phyloP scores from a whole-genome alignment of 2,329 filamentous ascomycete species.

The Aspergillus floridensis region DNA sequence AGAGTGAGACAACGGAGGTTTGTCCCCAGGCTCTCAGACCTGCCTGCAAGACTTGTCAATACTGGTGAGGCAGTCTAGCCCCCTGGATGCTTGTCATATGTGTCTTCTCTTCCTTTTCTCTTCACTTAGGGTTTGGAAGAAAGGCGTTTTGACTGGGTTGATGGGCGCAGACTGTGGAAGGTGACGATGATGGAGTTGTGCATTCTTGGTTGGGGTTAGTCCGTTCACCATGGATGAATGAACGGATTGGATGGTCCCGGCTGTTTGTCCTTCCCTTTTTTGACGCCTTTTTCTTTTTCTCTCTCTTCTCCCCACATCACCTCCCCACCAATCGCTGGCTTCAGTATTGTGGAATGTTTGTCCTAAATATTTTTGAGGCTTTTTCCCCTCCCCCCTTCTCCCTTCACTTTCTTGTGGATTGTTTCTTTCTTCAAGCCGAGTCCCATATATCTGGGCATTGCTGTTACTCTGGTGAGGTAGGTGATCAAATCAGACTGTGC shows the following conservation, averaged over 20 bases:
- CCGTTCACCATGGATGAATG: background rate
- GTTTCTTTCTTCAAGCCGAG: background rate
- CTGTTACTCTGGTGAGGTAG: too few relatives aligned
- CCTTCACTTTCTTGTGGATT: background rate
- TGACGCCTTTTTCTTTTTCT: slow-evolving; percentile 5
- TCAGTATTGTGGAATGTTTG: slow-evolving; percentile 13
- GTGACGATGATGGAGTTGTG: background rate
- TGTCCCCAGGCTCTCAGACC: background rate
- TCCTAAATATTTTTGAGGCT: slow-evolving; percentile 3
- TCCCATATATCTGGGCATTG: too few relatives aligned
- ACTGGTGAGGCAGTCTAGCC: background rate
- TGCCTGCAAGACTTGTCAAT: background rate
- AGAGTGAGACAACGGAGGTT: background rate
- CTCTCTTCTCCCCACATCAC: slow-evolving; percentile 12
- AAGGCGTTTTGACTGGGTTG: background rate
- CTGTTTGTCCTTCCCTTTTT: background rate
- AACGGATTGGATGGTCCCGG: background rate
- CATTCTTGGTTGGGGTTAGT: background rate
- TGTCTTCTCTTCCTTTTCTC: background rate
- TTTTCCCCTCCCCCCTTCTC: background rate
- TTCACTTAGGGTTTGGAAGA: background rate
- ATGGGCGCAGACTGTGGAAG: background rate
- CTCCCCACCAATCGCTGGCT: slow-evolving; percentile 8
- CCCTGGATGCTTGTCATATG: background rate
- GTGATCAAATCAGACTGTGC: too few relatives aligned